These are phyloP conservation scores for Metarhizium anisopliae DNA, from an alignment of 2,329 filamentous ascomycete species.

Conservation along the genomic window DNA sequence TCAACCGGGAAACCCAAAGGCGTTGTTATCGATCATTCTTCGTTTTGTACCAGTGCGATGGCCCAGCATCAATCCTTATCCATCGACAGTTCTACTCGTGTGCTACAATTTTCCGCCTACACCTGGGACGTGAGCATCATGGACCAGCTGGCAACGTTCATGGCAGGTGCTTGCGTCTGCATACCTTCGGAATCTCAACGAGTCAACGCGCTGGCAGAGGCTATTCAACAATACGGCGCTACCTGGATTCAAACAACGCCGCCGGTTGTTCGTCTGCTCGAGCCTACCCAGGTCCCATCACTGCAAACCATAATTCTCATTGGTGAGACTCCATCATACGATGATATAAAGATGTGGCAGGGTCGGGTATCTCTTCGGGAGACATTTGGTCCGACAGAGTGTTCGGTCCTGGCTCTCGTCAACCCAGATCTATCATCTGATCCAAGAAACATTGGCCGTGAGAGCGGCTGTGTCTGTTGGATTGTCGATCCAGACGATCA, in stretches of 20 bases:
- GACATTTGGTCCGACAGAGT: slow-evolving; percentile 7
- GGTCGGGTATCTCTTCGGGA: slow-evolving; percentile 1
- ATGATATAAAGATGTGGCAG: slow-evolving; percentile 3
- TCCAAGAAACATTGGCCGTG: slow-evolving; percentile 19
- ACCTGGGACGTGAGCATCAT: not conserved
- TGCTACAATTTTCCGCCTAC: not conserved
- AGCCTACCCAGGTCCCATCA: not conserved
- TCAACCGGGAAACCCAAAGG: slow-evolving; percentile 3
- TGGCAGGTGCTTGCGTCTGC: not conserved
- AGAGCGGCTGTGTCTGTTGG: too few relatives aligned
- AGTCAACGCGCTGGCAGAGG: not conserved
- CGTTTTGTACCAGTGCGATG: not conserved
- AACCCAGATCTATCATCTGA: not conserved
- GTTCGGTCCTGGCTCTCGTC: slow-evolving; percentile 3
- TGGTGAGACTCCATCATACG: not conserved
- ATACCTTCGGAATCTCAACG: not conserved
- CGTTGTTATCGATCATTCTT: not conserved
- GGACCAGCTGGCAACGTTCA: not conserved
- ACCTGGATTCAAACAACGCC: not conserved
- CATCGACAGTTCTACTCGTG: not conserved
- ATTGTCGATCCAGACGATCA: slow-evolving; percentile 14
- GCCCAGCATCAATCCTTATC: too few relatives aligned
- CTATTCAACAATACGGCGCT: not conserved
- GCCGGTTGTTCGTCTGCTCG: not conserved
- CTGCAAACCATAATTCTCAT: not conserved